A percentile compares a stretch with the other conserved stretches of the same genome.
phyloP scores from a whole-genome alignment of 306 rosid species.

The Dryas octopetala region DNA sequence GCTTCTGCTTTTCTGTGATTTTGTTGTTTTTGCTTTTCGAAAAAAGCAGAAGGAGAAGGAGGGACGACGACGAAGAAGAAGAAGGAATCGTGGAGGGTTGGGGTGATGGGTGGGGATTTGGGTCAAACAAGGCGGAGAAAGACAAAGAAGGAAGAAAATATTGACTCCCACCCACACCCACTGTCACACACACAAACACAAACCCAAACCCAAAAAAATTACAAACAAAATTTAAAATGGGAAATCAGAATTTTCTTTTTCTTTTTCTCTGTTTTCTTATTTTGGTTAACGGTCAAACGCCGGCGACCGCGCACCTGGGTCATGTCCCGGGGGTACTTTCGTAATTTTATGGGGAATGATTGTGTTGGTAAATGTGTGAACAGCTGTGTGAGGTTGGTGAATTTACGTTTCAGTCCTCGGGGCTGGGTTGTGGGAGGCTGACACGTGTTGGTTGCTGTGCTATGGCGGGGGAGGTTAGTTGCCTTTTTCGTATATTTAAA shows the following conservation, averaged over 20 bases:
- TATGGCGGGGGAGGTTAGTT: not conserved
- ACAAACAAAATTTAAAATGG: not conserved
- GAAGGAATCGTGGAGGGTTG: no score
- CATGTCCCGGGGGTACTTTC: not conserved
- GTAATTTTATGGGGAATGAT: not conserved
- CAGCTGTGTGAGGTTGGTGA: constrained; percentile 26
- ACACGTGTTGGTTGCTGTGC: constrained; percentile 11
- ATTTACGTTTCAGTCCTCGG: constrained; percentile 14
- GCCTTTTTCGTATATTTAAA: not conserved
- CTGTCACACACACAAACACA: constrained; percentile 3
- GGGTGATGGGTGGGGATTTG: constrained; percentile 36
- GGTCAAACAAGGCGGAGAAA: constrained; percentile 61
- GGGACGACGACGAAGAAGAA: not conserved
- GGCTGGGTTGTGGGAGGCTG: not conserved
- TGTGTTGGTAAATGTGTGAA: constrained; percentile 33
- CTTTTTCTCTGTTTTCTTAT: not conserved
- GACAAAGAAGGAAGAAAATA: not conserved
- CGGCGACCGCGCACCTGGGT: constrained; percentile 15
- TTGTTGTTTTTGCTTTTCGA: not conserved
- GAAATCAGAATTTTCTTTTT: not conserved
- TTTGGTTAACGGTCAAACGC: constrained; percentile 37
- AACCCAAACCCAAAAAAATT: not conserved
- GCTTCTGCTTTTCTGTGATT: not conserved
- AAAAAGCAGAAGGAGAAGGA: not conserved
- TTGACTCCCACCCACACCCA: constrained; percentile 11